Conservation (phyloP, 495 filamentous ascomycete species). For the Antarctomyces pellizariae region DNA sequence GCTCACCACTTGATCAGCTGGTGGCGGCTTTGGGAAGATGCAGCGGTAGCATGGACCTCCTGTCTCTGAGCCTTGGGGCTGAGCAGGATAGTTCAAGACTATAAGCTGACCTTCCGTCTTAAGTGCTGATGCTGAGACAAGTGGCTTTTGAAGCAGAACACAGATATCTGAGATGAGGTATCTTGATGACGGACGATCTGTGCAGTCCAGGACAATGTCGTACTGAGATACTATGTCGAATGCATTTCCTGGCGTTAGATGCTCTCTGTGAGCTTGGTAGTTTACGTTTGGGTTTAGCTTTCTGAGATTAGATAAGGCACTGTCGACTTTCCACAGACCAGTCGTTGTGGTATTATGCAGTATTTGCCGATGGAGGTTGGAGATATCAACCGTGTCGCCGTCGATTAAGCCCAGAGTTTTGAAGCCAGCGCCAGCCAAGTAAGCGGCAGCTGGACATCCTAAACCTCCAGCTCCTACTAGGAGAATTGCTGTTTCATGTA, state of each 20-base stretch:
- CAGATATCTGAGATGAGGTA: slow-evolving; percentile 85
- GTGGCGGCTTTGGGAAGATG: slow-evolving; percentile 72
- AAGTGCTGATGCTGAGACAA: slow-evolving; percentile 74
- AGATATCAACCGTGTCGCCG: slow-evolving; percentile 65
- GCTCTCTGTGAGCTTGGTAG: slow-evolving; percentile 33
- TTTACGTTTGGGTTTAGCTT: slow-evolving; percentile 42
- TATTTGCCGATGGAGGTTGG: slow-evolving; percentile 87
- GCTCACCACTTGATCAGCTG: slow-evolving; percentile 46
- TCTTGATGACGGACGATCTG: slow-evolving; percentile 72
- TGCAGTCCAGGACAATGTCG: slow-evolving; percentile 81
- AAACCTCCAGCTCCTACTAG: slow-evolving; percentile 85
- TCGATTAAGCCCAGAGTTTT: slow-evolving; percentile 70
- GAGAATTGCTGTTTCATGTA: slow-evolving; percentile 47
- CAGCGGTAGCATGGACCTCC: slow-evolving; percentile 78
- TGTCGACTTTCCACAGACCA: slow-evolving; percentile 63
- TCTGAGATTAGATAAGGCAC: slow-evolving; percentile 43
- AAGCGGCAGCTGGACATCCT: slow-evolving; percentile 76
- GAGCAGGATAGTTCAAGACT: slow-evolving; percentile 46
- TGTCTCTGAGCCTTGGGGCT: slow-evolving; percentile 15
- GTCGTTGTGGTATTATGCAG: slow-evolving; percentile 46
- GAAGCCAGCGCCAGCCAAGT: slow-evolving; percentile 71
- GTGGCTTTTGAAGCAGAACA: slow-evolving; percentile 50
- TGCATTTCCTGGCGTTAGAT: slow-evolving; percentile 40
- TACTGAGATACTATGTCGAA: slow-evolving; percentile 38
- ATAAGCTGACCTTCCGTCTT: slow-evolving; percentile 77